phyloP scores from a whole-genome alignment of 805 yeast species.

The Cyberlindnera bimundalis region DNA sequence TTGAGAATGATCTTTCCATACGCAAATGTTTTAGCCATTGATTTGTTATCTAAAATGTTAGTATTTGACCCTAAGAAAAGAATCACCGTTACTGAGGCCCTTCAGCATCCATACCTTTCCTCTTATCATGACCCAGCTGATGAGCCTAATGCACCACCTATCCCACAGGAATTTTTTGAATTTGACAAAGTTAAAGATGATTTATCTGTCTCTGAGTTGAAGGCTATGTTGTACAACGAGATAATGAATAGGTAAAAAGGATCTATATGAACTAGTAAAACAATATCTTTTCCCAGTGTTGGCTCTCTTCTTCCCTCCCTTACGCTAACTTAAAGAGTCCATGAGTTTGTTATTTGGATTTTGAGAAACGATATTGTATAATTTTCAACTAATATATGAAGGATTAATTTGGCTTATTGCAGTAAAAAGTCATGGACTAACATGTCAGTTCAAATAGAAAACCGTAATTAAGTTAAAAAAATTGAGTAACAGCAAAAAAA shows the following conservation, averaged over 20 bases:
- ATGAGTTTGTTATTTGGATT: too few relatives aligned
- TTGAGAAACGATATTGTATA: too few relatives aligned
- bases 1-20: conserved; percentile 43
- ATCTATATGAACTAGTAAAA: too few relatives aligned
- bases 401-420: not conserved
- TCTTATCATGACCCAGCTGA: conserved; percentile 94
- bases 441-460: too few relatives aligned
- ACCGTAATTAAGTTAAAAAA: too few relatives aligned
- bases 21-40: conserved; percentile 66
- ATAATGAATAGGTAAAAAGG: conserved; percentile 41
- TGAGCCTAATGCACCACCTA: conserved; percentile 82
- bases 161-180: conserved; percentile 83
- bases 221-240: conserved; percentile 74
- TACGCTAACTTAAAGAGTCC: too few relatives aligned
- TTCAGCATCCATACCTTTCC: conserved; percentile 78
- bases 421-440: not conserved
- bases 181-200: conserved; percentile 84
- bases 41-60: conserved; percentile 58
- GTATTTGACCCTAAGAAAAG: conserved; percentile 82
- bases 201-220: conserved; percentile 70
- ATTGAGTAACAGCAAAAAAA: not conserved
- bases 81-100: conserved; percentile 79
- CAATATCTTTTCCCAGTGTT: too few relatives aligned
- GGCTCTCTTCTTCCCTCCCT: too few relatives aligned
- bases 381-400: not conserved